These are phyloP conservation scores for Botrytis deweyae DNA, from an alignment of 2,329 filamentous ascomycete genomes.

Conservation along the genomic window DNA sequence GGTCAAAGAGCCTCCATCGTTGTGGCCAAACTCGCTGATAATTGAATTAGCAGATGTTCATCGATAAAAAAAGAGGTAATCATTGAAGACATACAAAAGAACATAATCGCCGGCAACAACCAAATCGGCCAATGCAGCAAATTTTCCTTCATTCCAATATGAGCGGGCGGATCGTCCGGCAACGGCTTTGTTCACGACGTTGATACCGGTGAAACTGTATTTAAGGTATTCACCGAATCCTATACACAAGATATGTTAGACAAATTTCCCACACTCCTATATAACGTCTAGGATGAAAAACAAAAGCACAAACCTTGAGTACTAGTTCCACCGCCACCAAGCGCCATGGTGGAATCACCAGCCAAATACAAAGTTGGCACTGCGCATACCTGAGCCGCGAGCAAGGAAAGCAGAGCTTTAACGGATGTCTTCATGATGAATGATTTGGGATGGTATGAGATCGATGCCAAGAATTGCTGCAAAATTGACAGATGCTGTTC, in stretches of 20 bases:
- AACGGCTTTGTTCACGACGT: constrained; percentile 63
- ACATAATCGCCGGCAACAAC: constrained; percentile 46
- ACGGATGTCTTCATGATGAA: constrained; percentile 16
- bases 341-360: constrained; percentile 63
- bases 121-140: constrained; percentile 53
- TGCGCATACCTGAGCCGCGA: constrained; percentile 16
- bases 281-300: constrained; percentile 9
- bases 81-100: constrained; percentile 44
- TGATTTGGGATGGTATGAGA: not conserved
- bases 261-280: too few relatives aligned
- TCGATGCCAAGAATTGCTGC: not conserved
- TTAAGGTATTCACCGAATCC: constrained; percentile 64
- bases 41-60: not conserved
- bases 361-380: constrained; percentile 52
- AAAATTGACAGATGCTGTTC: not conserved
- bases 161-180: constrained; percentile 66
- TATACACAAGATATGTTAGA: constrained; percentile 30
- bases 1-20: constrained; percentile 57
- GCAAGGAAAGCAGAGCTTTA: not conserved
- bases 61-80: not conserved
- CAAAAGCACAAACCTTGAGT: constrained; percentile 41
- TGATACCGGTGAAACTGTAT: constrained; percentile 47
- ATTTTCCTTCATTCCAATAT: constrained; percentile 65
- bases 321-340: constrained; percentile 45
- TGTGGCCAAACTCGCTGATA: constrained; percentile 57